phyloP scores from a whole-genome alignment of 371 early-diverging fungal genomes.

The Mucor sp. region DNA sequence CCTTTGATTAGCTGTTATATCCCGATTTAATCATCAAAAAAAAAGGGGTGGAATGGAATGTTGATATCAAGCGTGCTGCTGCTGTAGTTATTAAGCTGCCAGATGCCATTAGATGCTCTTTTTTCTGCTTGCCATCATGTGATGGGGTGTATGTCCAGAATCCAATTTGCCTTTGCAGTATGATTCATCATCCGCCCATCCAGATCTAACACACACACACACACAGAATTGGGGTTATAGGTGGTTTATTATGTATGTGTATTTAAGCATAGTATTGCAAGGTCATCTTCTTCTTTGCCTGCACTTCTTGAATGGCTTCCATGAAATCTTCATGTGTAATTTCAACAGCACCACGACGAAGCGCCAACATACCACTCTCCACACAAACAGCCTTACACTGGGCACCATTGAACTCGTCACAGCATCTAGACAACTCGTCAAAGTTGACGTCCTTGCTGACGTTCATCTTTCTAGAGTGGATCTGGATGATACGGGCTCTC shows the following conservation, averaged over 20 bases:
- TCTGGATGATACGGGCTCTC: constrained; percentile 98
- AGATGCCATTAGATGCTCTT: no score
- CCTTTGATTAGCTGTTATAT: not conserved
- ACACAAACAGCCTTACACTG: constrained; percentile 99
- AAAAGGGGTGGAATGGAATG: not conserved
- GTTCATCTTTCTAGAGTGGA: constrained; percentile 99
- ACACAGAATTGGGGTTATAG: not conserved
- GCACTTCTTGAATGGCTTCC: constrained; percentile 99
- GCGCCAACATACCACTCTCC: constrained; percentile 93
- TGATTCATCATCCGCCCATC: not conserved
- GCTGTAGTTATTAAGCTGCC: no score
- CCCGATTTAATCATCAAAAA: not conserved
- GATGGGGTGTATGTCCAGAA: not conserved
- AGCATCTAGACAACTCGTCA: constrained; percentile 97
- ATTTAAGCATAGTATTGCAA: constrained; percentile 92
- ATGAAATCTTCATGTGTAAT: constrained; percentile 99
- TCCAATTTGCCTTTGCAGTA: no score
- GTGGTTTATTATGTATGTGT: not conserved
- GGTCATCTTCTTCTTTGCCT: constrained; percentile 99
- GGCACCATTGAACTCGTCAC: constrained; percentile 99
- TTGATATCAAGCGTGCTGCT: not conserved
- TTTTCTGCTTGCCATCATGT: no score
- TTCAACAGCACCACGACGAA: constrained; percentile 90
- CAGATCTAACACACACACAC: no score
- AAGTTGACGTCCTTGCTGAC: constrained; percentile 96